These are phyloP conservation scores for Chenopodium formosanum DNA, from an alignment of 148 eudicot genomes.

Conservation along the genomic window DNA sequence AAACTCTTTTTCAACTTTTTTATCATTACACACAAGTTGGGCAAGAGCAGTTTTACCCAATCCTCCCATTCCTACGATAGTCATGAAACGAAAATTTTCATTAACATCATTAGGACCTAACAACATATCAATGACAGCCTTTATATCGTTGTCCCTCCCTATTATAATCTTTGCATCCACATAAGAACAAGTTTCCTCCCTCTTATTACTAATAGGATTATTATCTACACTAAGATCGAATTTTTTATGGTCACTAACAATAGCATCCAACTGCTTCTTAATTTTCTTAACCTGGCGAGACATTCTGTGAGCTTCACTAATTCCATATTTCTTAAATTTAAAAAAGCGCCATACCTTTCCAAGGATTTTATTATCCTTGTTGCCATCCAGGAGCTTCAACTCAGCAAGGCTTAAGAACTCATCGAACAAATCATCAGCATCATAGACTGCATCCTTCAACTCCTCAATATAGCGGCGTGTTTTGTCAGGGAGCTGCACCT, in stretches of 20 bases:
- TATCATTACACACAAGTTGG: too few relatives aligned
- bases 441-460: constrained; percentile 18
- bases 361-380: not conserved
- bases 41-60: too few relatives aligned
- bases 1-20: too few relatives aligned
- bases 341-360: constrained; percentile 1
- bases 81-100: too few relatives aligned
- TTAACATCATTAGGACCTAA: not conserved
- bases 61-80: too few relatives aligned
- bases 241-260: not conserved
- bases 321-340: not conserved
- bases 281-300: not conserved
- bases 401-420: too few relatives aligned
- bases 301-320: not conserved
- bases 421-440: constrained; percentile 27
- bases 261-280: constrained; percentile 3
- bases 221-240: not conserved
- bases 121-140: not conserved
- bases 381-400: not conserved
- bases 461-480: not conserved
- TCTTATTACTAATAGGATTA: not conserved
- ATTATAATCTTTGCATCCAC: constrained; percentile 8
- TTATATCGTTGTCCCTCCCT: constrained; percentile 13
- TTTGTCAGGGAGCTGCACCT: not conserved
- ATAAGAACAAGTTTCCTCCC: constrained; percentile 9